These are phyloP conservation scores for Penicillium corylophilum DNA, from an alignment of 2,329 filamentous ascomycete genomes.

Conservation along the genomic window DNA sequence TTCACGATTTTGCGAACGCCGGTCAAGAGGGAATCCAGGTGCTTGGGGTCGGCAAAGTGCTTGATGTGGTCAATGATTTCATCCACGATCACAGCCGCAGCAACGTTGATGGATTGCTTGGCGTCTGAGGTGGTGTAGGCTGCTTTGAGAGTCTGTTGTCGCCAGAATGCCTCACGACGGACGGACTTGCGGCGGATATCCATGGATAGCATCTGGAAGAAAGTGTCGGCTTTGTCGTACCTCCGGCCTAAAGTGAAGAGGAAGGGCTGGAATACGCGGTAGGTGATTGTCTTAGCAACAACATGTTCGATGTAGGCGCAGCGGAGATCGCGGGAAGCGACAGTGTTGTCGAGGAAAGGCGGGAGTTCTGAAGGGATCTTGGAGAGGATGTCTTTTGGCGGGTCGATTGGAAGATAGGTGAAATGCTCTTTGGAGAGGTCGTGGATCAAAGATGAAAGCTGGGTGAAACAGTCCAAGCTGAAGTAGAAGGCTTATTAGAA, in stretches of 20 bases:
- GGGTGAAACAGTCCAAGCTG: constrained; percentile 54
- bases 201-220: constrained; percentile 56
- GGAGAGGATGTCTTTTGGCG: constrained; percentile 51
- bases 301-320: constrained; percentile 56
- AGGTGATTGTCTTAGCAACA: constrained; percentile 57
- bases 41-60: constrained; percentile 52
- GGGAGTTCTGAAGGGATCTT: constrained; percentile 55
- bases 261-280: constrained; percentile 58
- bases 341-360: constrained; percentile 54
- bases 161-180: constrained; percentile 58
- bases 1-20: constrained; percentile 58
- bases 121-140: constrained; percentile 58
- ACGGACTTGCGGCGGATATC: constrained; percentile 58
- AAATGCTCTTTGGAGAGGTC: constrained; percentile 55
- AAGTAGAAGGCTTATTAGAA: constrained; percentile 41
- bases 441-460: constrained; percentile 53
- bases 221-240: constrained; percentile 56
- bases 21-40: constrained; percentile 51
- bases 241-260: constrained; percentile 56
- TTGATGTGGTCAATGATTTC: constrained; percentile 57
- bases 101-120: constrained; percentile 57
- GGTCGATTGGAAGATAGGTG: constrained; percentile 51
- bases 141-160: constrained; percentile 58
- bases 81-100: constrained; percentile 56
- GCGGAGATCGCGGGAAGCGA: constrained; percentile 53